A percentile compares a stretch with the other conserved stretches of the same genome.
phyloP scores from a whole-genome alignment of 148 eudicot genomes.

The Diospyros lotus region DNA sequence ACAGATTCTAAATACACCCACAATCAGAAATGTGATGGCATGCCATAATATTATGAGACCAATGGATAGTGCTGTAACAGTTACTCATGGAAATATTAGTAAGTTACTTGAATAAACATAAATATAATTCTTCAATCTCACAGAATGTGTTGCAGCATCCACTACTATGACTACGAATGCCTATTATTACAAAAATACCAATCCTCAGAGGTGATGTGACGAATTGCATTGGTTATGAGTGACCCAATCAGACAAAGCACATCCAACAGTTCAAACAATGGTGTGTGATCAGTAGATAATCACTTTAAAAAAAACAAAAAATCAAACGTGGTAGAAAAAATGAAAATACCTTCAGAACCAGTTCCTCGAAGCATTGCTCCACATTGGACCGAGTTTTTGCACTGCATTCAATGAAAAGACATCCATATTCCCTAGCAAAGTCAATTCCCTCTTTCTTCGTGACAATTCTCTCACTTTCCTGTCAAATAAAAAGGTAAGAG shows the following conservation, averaged over 20 bases:
- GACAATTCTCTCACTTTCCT: conserved; percentile 68
- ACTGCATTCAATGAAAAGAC: conserved; percentile 67
- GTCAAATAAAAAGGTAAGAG: conserved; percentile 14
- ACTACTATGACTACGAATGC: background rate
- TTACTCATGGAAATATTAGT: background rate
- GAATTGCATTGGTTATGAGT: background rate
- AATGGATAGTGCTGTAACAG: background rate
- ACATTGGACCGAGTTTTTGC: conserved; percentile 65
- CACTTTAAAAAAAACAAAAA: background rate
- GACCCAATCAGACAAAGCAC: background rate
- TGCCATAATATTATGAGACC: background rate
- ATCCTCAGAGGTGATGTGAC: background rate
- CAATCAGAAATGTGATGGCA: background rate
- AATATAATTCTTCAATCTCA: background rate
- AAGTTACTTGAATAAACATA: background rate
- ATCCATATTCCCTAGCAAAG: conserved; percentile 64
- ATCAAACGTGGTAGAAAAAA: conserved; percentile 4
- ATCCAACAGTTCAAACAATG: background rate
- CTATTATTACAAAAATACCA: background rate
- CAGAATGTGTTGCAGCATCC: background rate
- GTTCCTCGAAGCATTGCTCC: conserved; percentile 72
- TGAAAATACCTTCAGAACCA: conserved; percentile 53
- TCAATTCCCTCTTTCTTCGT: conserved; percentile 64
- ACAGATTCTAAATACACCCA: background rate
- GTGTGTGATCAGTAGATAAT: background rate